These are phyloP conservation scores for Xerocomus brunneocitrinus DNA, from an alignment of 768 basidiomycete genomes.

Conservation along the genomic window DNA sequence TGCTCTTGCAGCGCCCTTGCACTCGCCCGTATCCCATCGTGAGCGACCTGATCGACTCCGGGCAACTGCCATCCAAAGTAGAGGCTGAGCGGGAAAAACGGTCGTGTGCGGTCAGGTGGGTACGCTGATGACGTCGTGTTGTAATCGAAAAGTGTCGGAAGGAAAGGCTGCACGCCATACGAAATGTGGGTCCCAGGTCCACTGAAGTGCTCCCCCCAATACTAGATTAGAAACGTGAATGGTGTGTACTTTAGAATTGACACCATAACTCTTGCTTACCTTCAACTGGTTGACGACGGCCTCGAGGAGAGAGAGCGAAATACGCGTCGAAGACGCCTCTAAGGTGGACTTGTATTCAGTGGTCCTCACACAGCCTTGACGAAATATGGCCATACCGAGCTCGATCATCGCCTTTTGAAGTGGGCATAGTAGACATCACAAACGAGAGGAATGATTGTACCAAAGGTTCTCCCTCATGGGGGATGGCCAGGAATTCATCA, in stretches of 20 bases:
- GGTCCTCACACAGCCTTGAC: too few species aligned
- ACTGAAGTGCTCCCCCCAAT: constrained; percentile 4
- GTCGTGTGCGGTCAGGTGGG: too few species aligned
- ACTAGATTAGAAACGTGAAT: not conserved
- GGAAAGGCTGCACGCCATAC: constrained; percentile 36
- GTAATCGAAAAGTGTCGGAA: too few species aligned
- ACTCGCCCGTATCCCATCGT: too few species aligned
- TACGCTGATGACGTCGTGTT: too few species aligned
- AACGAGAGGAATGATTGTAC: constrained; percentile 17
- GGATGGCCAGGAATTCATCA: constrained; percentile 25
- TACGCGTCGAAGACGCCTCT: constrained; percentile 8
- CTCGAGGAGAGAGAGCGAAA: constrained; percentile 13
- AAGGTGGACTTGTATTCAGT: not conserved
- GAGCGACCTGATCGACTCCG: too few species aligned
- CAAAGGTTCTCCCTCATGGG: not conserved
- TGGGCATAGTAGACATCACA: not conserved
- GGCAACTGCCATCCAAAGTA: too few species aligned
- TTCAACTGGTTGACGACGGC: constrained; percentile 12
- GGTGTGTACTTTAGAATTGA: not conserved
- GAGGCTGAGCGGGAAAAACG: too few species aligned
- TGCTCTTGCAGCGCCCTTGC: constrained; percentile 21
- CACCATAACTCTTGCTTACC: constrained; percentile 4
- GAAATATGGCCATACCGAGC: not conserved
- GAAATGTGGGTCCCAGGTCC: not conserved
- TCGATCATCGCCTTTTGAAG: not conserved